Base-by-base conservation (phyloP, 345 rosid genomes). In the Draba incana region DNA sequence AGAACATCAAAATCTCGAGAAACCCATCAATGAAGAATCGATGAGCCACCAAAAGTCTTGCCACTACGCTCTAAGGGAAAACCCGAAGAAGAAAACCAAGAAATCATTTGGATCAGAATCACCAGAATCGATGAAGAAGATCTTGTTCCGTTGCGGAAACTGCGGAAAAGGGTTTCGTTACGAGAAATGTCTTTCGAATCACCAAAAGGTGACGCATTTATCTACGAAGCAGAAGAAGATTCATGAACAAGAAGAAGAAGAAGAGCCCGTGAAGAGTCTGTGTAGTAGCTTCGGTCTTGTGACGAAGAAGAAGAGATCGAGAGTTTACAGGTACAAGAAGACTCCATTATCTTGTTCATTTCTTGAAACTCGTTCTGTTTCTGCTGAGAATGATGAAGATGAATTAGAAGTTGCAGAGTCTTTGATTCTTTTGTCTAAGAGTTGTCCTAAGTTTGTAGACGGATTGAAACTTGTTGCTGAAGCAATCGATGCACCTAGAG, bases 81-180 rank as follows among this genome's bases (percentile, higher is more conserved):
- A 86, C 45, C 92, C 92, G 25, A 88, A 84, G 79, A 86, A 86
- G 77, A 86, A 85, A 78, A 83, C 90, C 62, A 82, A 77, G 77
- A 83, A 77, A 74, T 82, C 74, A 57, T 79, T 82, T 16, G 69
- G 68, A 14, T 72, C 51, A 10, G 75, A 68, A 35, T 35, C 39
- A 8, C 77, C 61, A 64, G 85, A n/a, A 38, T 58, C 47, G 60
- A 75, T 65, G 85, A 75, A 78, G 66, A 86, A 68, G 75, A 69
- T 52, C 27, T 28, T 72, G 65, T 43, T 65, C 69, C 47, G 64
- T 6, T 84, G 92, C 70, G 46, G 65, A 61, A 82, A 77, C 47
- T 85, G 85, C 54, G 85, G 87, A 1, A 77, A 79, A 78, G 77
- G 76, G 70, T 83, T 81, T 15, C 70, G 64, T 47, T 72, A 82